Conservation (phyloP, 1,284 basidiomycete species). For the Rhodotorula sp. region DNA sequence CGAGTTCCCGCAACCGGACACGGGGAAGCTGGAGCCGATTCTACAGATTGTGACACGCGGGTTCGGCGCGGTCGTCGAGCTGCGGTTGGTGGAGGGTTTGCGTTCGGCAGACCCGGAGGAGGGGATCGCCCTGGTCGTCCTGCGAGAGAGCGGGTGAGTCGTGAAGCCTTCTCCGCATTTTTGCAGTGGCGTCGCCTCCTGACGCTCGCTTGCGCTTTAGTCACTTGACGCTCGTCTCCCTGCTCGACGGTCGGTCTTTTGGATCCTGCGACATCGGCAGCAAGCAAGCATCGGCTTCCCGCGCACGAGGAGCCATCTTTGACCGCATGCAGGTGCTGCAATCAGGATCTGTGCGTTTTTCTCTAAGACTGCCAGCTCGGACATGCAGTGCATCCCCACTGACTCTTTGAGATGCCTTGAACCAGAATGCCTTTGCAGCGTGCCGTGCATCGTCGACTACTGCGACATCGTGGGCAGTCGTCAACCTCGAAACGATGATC, state of each 20-base stretch:
- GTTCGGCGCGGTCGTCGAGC: constrained; percentile 18
- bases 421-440: no score
- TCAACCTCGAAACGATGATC: no score
- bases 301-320: not conserved
- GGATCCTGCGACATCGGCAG: constrained; percentile 8
- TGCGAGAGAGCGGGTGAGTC: constrained; percentile 33
- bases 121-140: constrained; percentile 9
- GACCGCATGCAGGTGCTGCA: constrained; percentile 1
- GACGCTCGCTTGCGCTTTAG: not conserved
- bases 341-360: constrained; percentile 7
- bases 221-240: constrained; percentile 23
- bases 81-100: constrained; percentile 7
- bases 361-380: no score
- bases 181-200: not conserved
- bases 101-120: not conserved
- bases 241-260: constrained; percentile 24
- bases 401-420: no score
- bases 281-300: not conserved
- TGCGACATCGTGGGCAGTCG: no score
- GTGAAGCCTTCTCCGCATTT: not conserved
- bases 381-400: no score
- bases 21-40: constrained; percentile 5
- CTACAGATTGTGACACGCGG: constrained; percentile 17
- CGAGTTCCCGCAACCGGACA: not conserved
- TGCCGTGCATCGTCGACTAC: no score